Base-by-base conservation (phyloP, 1,284 basidiomycete species). In the Marasmius tenuissimus region DNA sequence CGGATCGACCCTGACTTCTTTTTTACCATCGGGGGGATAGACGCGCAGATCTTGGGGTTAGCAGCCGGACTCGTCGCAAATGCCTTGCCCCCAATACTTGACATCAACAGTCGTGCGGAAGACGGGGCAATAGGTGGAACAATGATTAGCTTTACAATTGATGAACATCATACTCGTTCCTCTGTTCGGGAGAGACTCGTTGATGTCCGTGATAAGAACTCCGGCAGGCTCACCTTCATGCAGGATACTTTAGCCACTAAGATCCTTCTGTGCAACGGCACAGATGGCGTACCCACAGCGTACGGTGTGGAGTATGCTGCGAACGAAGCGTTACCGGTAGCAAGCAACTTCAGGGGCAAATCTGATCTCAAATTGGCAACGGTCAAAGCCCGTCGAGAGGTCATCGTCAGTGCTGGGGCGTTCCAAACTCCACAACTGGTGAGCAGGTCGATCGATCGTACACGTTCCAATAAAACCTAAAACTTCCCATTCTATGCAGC, bases 351-450 rank as follows among this genome's bases (percentile, higher is more conserved):
- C 45, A 55, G 57, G 33, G 60, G 66, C 38, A 66, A 66, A 45
- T 57, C 60, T 18, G 59, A 66, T 66, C 39, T 67, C 40, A 58
- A 48, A 12, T 52, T 53, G 34, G 37, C 45, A 49, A 60, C 61
- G 35, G 57, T 65, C 18, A 58, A 38, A n/a, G 68, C 56, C 8
- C 60, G 57, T 20, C 51, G 59, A 38, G 68, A 69, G 61, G 68
- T 69, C 8, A 67, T 69, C 39, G 48, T 68, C n/a, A 65, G 63
- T 47, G 68, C 66, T 2, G 68, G 68, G 14, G 66, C 63, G 8
- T 69, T 69, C 60, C 68, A 69, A 40, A 63, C 60, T 37, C 65
- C 68, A 1, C 68, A 69, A 51, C 37, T 67, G 33, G 66, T 65
- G 33, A 22, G 65, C 40, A n/a, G 18, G 12, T 50, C 33, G 12